phyloP scores from a whole-genome alignment of 2,329 filamentous ascomycete species.

The Conoideocrella luteorostrata region DNA sequence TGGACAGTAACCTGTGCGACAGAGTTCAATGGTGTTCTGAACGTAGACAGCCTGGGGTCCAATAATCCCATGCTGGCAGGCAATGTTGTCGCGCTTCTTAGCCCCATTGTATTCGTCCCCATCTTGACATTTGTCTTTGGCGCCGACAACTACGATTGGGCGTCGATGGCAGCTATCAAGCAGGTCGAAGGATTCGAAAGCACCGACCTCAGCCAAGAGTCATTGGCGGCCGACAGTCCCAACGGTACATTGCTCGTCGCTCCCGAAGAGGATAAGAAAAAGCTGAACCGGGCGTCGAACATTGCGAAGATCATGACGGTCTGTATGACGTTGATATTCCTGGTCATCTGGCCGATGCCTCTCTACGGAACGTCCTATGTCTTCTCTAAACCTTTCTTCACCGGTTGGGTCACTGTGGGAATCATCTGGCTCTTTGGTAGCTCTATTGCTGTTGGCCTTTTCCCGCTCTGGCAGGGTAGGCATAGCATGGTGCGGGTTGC shows the following conservation, averaged over 20 bases:
- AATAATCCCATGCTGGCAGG: slow-evolving; percentile 85
- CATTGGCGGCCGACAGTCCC: slow-evolving; percentile 55
- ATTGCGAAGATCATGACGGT: slow-evolving; percentile 30
- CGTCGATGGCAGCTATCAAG: slow-evolving; percentile 71
- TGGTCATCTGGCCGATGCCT: slow-evolving; percentile 87
- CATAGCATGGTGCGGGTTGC: slow-evolving; percentile 28
- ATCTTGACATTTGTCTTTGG: slow-evolving; percentile 57
- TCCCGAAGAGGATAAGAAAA: slow-evolving; percentile 38
- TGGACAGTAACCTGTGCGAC: slow-evolving; percentile 66
- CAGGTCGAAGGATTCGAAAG: slow-evolving; percentile 47
- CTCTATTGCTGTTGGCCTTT: slow-evolving; percentile 67
- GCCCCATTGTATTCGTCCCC: slow-evolving; percentile 68
- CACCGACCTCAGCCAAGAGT: slow-evolving; percentile 51
- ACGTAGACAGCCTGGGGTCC: slow-evolving; percentile 66
- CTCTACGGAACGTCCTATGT: slow-evolving; percentile 80
- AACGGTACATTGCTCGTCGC: slow-evolving; percentile 22
- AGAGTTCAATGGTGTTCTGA: slow-evolving; percentile 60
- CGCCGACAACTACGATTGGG: slow-evolving; percentile 74
- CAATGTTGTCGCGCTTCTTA: slow-evolving; percentile 74
- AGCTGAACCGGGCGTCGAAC: slow-evolving; percentile 46
- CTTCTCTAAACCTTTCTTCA: slow-evolving; percentile 53
- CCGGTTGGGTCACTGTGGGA: slow-evolving; percentile 64
- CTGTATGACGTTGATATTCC: slow-evolving; percentile 53
- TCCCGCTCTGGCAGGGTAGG: slow-evolving; percentile 73
- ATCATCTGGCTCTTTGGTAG: slow-evolving; percentile 70